A percentile compares a stretch with the other conserved stretches of the same genome.
Evolutionary conservation across 2,329 filamentous ascomycete genomes (phyloP).

Genomic region (Penicillium sp.): DNA sequence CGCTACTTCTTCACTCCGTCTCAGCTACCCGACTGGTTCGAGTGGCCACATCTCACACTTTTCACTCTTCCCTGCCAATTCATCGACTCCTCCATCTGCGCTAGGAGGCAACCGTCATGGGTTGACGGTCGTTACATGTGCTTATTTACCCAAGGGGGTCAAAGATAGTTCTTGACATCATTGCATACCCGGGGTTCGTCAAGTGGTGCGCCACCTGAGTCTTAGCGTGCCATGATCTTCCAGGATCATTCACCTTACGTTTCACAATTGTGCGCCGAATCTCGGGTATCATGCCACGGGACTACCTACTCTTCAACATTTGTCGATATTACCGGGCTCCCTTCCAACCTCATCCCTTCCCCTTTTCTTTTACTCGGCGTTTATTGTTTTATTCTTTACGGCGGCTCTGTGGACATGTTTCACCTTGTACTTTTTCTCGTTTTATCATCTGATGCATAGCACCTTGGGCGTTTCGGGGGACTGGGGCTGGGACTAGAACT

Average conservation of each 20-base stretch:
- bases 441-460: conserved; percentile 37
- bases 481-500: conserved; percentile 32
- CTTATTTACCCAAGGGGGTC: conserved; percentile 18
- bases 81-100: conserved; percentile 1
- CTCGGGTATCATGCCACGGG: not conserved
- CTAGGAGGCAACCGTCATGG: not conserved
- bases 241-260: conserved; percentile 11
- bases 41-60: conserved; percentile 11
- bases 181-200: conserved; percentile 23
- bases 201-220: conserved; percentile 23
- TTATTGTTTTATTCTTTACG: conserved; percentile 15
- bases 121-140: conserved; percentile 2
- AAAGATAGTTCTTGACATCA: conserved; percentile 29
- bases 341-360: conserved; percentile 6
- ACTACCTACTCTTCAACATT: conserved; percentile 2
- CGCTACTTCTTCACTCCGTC: conserved; percentile 12
- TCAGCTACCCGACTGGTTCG: conserved; percentile 21
- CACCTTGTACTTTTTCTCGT: conserved; percentile 24
- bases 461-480: conserved; percentile 33
- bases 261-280: not conserved
- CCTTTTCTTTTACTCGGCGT: conserved; percentile 15
- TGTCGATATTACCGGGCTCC: conserved; percentile 18
- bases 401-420: conserved; percentile 19
- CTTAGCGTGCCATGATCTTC: conserved; percentile 18
- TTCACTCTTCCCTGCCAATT: not conserved